Base-by-base conservation (phyloP, 305 asterid genomes). In the Solanum chacoense region DNA sequence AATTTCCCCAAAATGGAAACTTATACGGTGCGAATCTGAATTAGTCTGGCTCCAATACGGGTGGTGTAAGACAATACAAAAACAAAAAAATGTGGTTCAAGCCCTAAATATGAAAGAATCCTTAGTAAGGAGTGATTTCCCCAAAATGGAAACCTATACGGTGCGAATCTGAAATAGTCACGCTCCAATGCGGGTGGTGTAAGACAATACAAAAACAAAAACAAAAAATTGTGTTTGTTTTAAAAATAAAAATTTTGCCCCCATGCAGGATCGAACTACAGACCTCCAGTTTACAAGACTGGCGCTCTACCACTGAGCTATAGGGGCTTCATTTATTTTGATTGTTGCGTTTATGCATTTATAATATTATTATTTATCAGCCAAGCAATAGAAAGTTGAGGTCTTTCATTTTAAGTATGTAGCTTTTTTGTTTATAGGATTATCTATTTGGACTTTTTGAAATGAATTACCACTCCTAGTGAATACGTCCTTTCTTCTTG, bases 221-320 rank as follows among this genome's bases (percentile, higher is more conserved):
- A 40, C 5, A 40, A 13, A 42, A 42, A 42, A 50, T 14, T 50
- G 63, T 50, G 10, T 18, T 1, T 18, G 24, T 7, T 55, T 18
- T 55, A 3, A 55, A 18, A 55, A 55, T 18, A 0, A 1, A 2
- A 0, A 0, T 1, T 22, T 6, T 95, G 97, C 96, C 98, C 95
- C 94, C 97, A 95, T 92, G 96, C 98, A 94, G 97, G 97, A 94
- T 96, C 98, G 98, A 96, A 95, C 99, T 94, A 87, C 98, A 92
- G 98, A 94, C 97, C 98, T 94, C 91, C 98, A 95, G 98, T 97
- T 94, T 95, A 96, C 99, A 96, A 96, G 99, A 94, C 97, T 94
- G 97, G 92, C 98, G 99, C 98, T 97, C 99, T 96, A 97, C 99
- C 98, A 96, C 99, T 95, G 98, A 97, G 98, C 98, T 96, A 96